phyloP scores from a whole-genome alignment of 768 basidiomycete genomes.

The Gymnopilus junonius region DNA sequence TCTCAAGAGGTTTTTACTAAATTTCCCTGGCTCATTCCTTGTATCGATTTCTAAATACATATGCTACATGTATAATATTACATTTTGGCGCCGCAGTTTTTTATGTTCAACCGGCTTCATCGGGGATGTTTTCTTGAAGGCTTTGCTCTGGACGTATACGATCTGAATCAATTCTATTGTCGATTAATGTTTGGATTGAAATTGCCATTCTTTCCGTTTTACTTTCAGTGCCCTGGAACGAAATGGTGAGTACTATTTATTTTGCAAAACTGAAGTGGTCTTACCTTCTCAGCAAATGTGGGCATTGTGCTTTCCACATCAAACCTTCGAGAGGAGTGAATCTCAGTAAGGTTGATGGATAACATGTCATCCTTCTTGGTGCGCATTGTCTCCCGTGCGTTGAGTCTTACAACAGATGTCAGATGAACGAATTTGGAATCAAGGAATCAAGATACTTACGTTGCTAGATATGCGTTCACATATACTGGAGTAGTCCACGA shows the following conservation, averaged over 20 bases:
- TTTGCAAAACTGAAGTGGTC: background rate
- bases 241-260: background rate
- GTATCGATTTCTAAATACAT: background rate
- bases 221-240: conserved; percentile 5
- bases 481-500: conserved; percentile 45
- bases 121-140: background rate
- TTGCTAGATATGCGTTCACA: conserved; percentile 59
- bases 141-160: background rate
- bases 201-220: conserved; percentile 19
- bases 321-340: conserved; percentile 26
- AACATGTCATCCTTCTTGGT: conserved; percentile 36
- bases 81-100: background rate
- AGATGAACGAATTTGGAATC: background rate
- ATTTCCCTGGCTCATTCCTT: background rate
- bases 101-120: background rate
- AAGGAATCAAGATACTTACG: conserved; percentile 24
- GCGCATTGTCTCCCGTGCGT: conserved; percentile 47
- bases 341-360: conserved; percentile 48
- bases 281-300: conserved; percentile 24
- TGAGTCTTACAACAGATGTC: conserved; percentile 36
- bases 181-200: conserved; percentile 25
- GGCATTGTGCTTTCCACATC: conserved; percentile 17
- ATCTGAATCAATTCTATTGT: conserved; percentile 17
- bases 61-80: background rate
- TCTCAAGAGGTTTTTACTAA: conserved; percentile 14